Evolutionary conservation across 768 basidiomycete species (phyloP).

Genomic region (Psilocybe azurescens): DNA sequence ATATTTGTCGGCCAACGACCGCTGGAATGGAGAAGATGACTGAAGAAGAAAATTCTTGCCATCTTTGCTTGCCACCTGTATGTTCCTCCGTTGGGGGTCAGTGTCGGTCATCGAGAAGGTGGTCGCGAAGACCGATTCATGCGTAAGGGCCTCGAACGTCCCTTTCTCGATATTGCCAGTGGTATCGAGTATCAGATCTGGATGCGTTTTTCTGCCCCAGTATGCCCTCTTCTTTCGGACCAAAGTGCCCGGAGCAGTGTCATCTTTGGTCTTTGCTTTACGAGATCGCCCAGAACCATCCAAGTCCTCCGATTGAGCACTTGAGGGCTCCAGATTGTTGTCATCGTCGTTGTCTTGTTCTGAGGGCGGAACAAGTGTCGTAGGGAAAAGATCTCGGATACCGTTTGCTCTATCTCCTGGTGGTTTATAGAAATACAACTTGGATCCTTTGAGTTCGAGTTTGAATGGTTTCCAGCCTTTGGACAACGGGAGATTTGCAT

Average conservation of each 20-base stretch:
- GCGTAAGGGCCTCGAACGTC: constrained; percentile 77
- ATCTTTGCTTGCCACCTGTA: constrained; percentile 22
- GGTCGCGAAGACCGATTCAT: constrained; percentile 83
- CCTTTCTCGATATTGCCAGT: constrained; percentile 60
- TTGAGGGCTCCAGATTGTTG: constrained; percentile 19
- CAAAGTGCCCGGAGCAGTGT: constrained; percentile 23
- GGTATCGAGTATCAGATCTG: constrained; percentile 57
- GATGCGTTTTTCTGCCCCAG: constrained; percentile 81
- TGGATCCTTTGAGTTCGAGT: constrained; percentile 81
- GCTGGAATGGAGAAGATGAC: constrained; percentile 66
- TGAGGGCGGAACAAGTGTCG: constrained; percentile 58
- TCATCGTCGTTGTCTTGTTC: constrained; percentile 45
- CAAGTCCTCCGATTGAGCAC: constrained; percentile 17
- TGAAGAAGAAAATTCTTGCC: constrained; percentile 69
- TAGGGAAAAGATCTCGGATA: constrained; percentile 79
- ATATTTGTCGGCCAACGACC: constrained; percentile 55
- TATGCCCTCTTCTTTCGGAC: constrained; percentile 69
- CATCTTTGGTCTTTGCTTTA: constrained; percentile 34
- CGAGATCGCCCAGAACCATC: constrained; percentile 28
- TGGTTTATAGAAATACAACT: constrained; percentile 87
- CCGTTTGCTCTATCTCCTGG: constrained; percentile 68
- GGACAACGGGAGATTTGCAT: constrained; percentile 42
- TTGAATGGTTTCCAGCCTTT: constrained; percentile 92
- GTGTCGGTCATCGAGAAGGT: constrained; percentile 41
- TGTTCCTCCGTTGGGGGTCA: constrained; percentile 16